Percentiles rank a stretch among this genome's conserved stretches.
These are phyloP conservation scores for Solanum aculeatissimum DNA, from an alignment of 305 asterid species.

Conservation along the genomic window DNA sequence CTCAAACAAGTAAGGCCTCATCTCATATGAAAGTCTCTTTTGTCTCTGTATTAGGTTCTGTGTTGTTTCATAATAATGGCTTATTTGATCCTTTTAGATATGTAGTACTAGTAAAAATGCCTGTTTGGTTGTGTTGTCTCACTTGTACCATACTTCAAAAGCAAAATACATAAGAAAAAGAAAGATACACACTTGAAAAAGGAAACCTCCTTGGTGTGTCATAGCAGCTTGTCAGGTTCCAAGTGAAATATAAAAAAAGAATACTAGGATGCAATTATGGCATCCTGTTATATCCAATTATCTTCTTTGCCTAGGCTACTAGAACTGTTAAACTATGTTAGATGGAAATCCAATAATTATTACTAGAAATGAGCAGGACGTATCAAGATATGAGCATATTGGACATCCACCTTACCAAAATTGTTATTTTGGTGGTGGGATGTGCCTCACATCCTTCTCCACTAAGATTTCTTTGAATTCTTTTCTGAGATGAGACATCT, in stretches of 20 bases:
- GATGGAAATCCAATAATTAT: background rate
- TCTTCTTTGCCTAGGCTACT: background rate
- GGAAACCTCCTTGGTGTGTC: background rate
- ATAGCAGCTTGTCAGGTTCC: background rate
- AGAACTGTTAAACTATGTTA: background rate
- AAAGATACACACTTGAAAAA: background rate
- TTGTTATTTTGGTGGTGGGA: background rate
- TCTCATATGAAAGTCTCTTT: background rate
- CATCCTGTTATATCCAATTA: background rate
- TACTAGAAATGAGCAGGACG: background rate
- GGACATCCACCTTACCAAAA: background rate
- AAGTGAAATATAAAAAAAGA: background rate
- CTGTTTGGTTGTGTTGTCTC: background rate
- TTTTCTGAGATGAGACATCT: background rate
- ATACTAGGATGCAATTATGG: background rate
- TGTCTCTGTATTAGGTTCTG: background rate
- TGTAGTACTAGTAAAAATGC: background rate
- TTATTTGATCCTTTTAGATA: background rate
- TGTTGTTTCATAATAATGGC: background rate
- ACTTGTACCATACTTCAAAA: background rate
- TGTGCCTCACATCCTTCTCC: background rate
- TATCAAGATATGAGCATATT: background rate
- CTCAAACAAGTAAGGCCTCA: constrained; percentile 43
- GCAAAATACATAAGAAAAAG: background rate
- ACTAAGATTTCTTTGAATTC: background rate